Percentiles rank a stretch among this genome's conserved stretches.
Evolutionary conservation across 2,329 filamentous ascomycete species (phyloP).

Genomic region (Pleoardoris graminearum): DNA sequence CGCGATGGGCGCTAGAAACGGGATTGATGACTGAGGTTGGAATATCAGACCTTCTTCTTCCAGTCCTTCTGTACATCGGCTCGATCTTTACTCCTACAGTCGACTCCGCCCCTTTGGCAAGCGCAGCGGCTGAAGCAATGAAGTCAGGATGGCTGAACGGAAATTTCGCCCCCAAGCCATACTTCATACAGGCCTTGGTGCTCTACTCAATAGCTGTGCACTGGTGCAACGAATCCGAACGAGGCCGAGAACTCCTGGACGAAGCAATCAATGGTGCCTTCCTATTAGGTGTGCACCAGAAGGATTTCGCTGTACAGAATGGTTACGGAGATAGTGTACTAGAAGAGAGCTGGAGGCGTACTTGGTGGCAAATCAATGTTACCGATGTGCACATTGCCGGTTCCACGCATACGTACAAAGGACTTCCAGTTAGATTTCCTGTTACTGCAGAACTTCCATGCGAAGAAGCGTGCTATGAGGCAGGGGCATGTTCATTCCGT

Average conservation of each 20-base stretch:
- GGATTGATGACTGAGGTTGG: conserved; percentile 8
- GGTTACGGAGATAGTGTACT: conserved; percentile 66
- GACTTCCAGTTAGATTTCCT: conserved; percentile 43
- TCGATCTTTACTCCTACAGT: conserved; percentile 53
- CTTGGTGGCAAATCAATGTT: conserved; percentile 82
- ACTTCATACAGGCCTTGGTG: conserved; percentile 73
- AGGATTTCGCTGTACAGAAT: conserved; percentile 64
- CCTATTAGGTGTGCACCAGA: conserved; percentile 74
- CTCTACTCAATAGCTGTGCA: conserved; percentile 76
- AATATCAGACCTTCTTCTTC: conserved; percentile 28
- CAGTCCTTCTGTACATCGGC: conserved; percentile 58
- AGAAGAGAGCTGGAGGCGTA: conserved; percentile 80
- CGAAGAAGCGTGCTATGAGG: conserved; percentile 69
- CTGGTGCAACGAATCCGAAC: conserved; percentile 68
- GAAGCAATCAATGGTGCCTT: conserved; percentile 71
- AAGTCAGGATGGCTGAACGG: conserved; percentile 9
- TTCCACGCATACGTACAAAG: conserved; percentile 61
- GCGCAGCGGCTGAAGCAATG: conserved; percentile 17
- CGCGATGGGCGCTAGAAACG: conserved; percentile 17
- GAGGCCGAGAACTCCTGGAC: conserved; percentile 67
- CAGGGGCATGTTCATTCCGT: conserved; percentile 22
- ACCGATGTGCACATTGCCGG: conserved; percentile 80
- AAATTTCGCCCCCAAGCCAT: conserved; percentile 34
- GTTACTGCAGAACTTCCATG: conserved; percentile 73
- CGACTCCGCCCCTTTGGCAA: conserved; percentile 46